Evolutionary conservation across 2,329 filamentous ascomycete species (phyloP).

Genomic region (Exophiala mesophila): DNA sequence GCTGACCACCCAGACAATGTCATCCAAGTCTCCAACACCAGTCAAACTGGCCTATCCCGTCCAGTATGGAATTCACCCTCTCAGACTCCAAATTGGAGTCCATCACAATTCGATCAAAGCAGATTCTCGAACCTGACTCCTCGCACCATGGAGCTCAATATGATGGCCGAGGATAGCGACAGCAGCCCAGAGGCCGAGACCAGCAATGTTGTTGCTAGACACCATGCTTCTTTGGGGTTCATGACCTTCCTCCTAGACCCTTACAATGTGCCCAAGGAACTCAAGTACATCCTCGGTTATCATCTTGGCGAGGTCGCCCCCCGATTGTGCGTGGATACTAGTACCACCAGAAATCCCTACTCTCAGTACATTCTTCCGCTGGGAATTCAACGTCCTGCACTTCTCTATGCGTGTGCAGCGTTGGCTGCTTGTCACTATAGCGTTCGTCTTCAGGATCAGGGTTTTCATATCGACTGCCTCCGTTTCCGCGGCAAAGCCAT

Average conservation of each 20-base stretch:
- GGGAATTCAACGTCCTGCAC: constrained; percentile 5
- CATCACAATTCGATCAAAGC: neutral
- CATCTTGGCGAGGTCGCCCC: constrained; percentile 11
- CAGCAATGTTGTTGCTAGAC: neutral
- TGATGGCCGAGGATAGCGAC: neutral
- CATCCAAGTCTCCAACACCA: neutral
- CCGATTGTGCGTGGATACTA: constrained; percentile 3
- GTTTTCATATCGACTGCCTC: constrained; percentile 4
- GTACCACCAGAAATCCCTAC: constrained; percentile 5
- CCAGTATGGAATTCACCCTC: neutral
- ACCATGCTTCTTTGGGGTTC: too few relatives aligned
- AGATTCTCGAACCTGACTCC: neutral
- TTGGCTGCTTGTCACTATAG: constrained; percentile 6
- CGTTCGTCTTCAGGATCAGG: constrained; percentile 2
- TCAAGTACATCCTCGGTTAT: constrained; percentile 9
- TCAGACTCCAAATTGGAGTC: neutral
- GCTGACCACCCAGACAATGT: neutral
- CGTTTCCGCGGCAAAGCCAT: constrained; percentile 10
- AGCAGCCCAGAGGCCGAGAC: neutral
- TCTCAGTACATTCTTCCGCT: constrained; percentile 10
- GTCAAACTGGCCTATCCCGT: neutral
- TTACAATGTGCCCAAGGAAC: constrained; percentile 6
- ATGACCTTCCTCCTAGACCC: neutral
- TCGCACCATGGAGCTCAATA: neutral
- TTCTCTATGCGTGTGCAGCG: constrained; percentile 11